A percentile compares a stretch with the other conserved stretches of the same genome.
phyloP scores from a whole-genome alignment of 495 filamentous ascomycete genomes.

The Hypoxylon fuscum region DNA sequence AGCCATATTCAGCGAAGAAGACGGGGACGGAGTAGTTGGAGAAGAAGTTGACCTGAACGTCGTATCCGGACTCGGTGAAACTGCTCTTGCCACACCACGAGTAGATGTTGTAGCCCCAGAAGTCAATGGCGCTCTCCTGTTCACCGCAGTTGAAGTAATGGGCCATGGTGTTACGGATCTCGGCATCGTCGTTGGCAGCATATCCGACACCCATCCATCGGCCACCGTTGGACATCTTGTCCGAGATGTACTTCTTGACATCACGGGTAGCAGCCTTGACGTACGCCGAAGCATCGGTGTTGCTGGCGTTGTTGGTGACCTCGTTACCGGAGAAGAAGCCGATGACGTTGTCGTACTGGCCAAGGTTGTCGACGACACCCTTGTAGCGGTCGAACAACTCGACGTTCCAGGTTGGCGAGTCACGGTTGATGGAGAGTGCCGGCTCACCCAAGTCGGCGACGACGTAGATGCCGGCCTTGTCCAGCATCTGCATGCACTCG shows the following conservation, averaged over 20 bases:
- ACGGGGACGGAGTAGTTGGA: slow-evolving; percentile 85
- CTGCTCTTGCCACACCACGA: slow-evolving; percentile 91
- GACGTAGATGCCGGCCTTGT: slow-evolving; percentile 92
- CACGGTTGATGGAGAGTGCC: slow-evolving; percentile 80
- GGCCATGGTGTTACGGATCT: slow-evolving; percentile 80
- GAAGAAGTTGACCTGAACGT: slow-evolving; percentile 83
- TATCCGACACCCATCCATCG: slow-evolving; percentile 90
- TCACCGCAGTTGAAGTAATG: slow-evolving; percentile 93
- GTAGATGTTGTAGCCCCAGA: slow-evolving; percentile 99
- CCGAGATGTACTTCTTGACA: slow-evolving; percentile 89
- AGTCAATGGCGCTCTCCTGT: slow-evolving; percentile 75
- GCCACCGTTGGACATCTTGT: slow-evolving; percentile 65
- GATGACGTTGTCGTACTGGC: slow-evolving; percentile 83
- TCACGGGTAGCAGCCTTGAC: slow-evolving; percentile 97
- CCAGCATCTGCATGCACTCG: slow-evolving; percentile 83
- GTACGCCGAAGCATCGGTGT: slow-evolving; percentile 86
- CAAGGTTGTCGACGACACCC: slow-evolving; percentile 79
- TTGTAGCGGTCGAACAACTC: slow-evolving; percentile 82
- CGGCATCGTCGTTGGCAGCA: slow-evolving; percentile 87
- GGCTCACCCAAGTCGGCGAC: slow-evolving; percentile 89
- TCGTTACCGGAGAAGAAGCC: slow-evolving; percentile 99
- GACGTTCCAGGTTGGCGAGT: slow-evolving; percentile 77
- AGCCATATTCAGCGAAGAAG: slow-evolving; percentile 99
- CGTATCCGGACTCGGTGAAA: slow-evolving; percentile 77
- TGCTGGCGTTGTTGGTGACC: slow-evolving; percentile 84